Evolutionary conservation across 768 basidiomycete species (phyloP).

Genomic region (Dioszegia hungarica): DNA sequence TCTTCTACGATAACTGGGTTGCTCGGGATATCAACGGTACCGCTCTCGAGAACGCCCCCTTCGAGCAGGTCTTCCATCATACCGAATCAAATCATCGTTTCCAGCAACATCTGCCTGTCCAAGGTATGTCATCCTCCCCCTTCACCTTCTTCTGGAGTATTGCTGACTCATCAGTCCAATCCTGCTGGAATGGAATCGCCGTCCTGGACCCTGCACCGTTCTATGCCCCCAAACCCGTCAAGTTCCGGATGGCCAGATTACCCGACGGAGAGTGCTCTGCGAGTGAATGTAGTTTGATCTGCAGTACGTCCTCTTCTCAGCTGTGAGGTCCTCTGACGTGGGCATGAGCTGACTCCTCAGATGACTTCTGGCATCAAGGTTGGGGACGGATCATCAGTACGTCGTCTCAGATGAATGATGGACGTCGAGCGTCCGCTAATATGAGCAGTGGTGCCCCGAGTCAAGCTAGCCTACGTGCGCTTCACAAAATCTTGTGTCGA

Average conservation of each 20-base stretch:
- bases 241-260: conserved; percentile 91
- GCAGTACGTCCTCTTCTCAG: conserved; percentile 53
- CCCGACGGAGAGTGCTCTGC: conserved; percentile 88
- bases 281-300: conserved; percentile 90
- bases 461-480: conserved; percentile 91
- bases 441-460: conserved; percentile 71
- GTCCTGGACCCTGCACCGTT: conserved; percentile 92
- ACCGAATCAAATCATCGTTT: conserved; percentile 69
- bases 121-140: conserved; percentile 51
- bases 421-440: too few species aligned
- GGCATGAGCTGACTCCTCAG: conserved; percentile 19
- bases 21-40: conserved; percentile 98
- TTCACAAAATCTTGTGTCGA: conserved; percentile 51
- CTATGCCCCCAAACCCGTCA: conserved; percentile 82
- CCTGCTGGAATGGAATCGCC: conserved; percentile 98
- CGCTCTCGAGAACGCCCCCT: conserved; percentile 94
- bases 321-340: neutral
- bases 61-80: conserved; percentile 90
- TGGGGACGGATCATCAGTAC: conserved; percentile 84
- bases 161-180: conserved; percentile 60
- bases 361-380: conserved; percentile 95
- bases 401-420: too few species aligned
- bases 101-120: conserved; percentile 85
- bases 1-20: conserved; percentile 90
- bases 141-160: neutral